Evolutionary conservation across 1,139 yeast genomes (phyloP), one percentile per base, ranked within the genome.

Genomic region (Scheffersomyces illinoinensis): DNA sequence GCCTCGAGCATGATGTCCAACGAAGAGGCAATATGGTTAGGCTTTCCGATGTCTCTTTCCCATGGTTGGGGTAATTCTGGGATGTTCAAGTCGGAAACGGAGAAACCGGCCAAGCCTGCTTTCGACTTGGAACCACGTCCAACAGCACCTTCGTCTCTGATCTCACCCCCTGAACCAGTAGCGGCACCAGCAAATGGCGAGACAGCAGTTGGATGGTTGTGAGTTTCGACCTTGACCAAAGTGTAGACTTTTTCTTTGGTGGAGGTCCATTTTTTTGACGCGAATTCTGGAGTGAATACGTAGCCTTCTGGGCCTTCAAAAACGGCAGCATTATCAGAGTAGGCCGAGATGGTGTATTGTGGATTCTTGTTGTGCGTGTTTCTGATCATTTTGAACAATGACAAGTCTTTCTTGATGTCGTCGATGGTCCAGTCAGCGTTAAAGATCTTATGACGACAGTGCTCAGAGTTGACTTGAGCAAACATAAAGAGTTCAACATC

Each of bases 121-220:
- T 95, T 95, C 52, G 98, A 87, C 75, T 92, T 91, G 26, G 99
- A 95, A 56, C 99, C 99, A 74, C 98, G 87, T 64, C 99, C 99
- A 21, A 95, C 97, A 39, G 99, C 99, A 77, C 98, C 99, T 79
- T 96, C 99, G 75, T 96, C 99, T 83, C 99, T 91, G 69, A 96
- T 96, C 78, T 96, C 99, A 79, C 99, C 99, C 75, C 99, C 99
- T 21, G 99, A 93, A 64, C 99, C 99, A 20, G 99, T 96, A 49
- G 99, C 97, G 49, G 99, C 99, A 76, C 99, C 99, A 5, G 99
- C 95, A 77, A 91, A 96, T 47, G 99, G 99, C 39, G 98, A 93
- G 14, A 96, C 98, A 0, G 99, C 99, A 49, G 99, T 96, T 57
- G 99, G 99, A 74, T 96, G 99, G 77, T 96, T 96, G 75, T 96